Evolutionary conservation across 768 basidiomycete genomes (phyloP).

Genomic region (Hericium erinaceus): DNA sequence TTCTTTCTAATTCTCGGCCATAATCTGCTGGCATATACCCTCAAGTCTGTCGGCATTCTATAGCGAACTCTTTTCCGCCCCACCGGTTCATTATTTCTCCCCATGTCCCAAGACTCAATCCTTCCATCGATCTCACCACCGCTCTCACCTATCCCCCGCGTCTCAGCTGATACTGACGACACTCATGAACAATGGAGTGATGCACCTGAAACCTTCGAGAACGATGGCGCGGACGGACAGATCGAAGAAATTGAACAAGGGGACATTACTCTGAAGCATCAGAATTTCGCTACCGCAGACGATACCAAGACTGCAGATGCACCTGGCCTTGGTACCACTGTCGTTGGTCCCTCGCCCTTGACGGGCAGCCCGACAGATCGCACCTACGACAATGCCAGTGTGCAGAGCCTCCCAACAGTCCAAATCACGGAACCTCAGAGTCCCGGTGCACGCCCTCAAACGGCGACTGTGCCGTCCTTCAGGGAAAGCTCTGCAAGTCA

Average conservation of each 20-base stretch:
- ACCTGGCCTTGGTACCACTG: slow-evolving; percentile 22
- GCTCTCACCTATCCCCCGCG: background rate
- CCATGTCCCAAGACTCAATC: slow-evolving; percentile 11
- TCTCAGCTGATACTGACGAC: slow-evolving; percentile 28
- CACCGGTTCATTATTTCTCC: background rate
- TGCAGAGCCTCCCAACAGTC: slow-evolving; percentile 50
- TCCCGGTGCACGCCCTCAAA: slow-evolving; percentile 26
- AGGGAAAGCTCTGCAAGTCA: slow-evolving; percentile 3
- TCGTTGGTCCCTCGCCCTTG: slow-evolving; percentile 28
- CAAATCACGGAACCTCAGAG: slow-evolving; percentile 36
- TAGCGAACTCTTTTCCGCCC: background rate
- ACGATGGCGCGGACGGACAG: slow-evolving; percentile 1
- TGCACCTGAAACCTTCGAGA: background rate
- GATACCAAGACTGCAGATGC: slow-evolving; percentile 6
- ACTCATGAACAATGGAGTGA: slow-evolving; percentile 20
- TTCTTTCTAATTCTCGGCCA: background rate
- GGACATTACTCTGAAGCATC: slow-evolving; percentile 13
- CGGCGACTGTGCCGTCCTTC: slow-evolving; percentile 13
- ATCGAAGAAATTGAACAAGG: slow-evolving; percentile 14
- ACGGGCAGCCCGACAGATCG: slow-evolving; percentile 26
- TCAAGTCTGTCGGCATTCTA: background rate
- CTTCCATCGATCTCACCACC: slow-evolving; percentile 4
- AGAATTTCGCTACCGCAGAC: slow-evolving; percentile 7
- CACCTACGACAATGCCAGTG: slow-evolving; percentile 41
- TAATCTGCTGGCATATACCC: background rate